These are phyloP conservation scores for Trichoderma pleuroti DNA, from an alignment of 2,329 filamentous ascomycete genomes.

Conservation along the genomic window DNA sequence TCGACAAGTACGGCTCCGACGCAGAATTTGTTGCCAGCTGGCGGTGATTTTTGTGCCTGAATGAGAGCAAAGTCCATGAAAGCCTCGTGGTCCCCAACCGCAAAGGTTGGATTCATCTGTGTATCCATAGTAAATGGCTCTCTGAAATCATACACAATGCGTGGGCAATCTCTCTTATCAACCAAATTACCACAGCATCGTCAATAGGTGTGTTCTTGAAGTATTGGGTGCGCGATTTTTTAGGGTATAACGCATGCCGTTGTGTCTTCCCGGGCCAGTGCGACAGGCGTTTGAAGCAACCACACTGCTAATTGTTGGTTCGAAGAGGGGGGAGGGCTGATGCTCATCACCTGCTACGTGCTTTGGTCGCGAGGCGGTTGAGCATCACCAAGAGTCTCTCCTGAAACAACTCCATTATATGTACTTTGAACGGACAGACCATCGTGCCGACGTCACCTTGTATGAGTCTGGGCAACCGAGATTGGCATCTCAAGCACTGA, in stretches of 20 bases:
- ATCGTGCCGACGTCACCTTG: neutral
- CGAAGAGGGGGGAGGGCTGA: neutral
- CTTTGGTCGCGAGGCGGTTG: neutral
- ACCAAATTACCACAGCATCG: neutral
- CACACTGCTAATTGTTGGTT: neutral
- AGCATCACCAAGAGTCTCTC: neutral
- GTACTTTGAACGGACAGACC: neutral
- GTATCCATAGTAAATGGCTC: neutral
- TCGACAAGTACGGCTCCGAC: constrained; percentile 42
- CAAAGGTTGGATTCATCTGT: constrained; percentile 19
- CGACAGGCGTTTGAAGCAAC: neutral
- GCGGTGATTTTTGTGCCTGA: constrained; percentile 36
- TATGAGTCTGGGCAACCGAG: neutral
- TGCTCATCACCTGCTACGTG: neutral
- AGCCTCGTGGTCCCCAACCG: constrained; percentile 32
- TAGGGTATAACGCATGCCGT: neutral
- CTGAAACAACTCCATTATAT: neutral
- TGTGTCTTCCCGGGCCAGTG: neutral
- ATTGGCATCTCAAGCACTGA: neutral
- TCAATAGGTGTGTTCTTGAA: neutral
- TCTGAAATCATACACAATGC: neutral
- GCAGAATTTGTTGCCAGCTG: constrained; percentile 38
- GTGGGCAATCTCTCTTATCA: neutral
- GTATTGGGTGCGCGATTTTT: neutral
- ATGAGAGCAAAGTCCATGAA: constrained; percentile 40